Percentiles rank a stretch among this genome's conserved stretches.
Evolutionary conservation across 176 grass and related monocot genomes (phyloP).

Genomic region (bread wheat (Triticum aestivum)): IWGSC_CS_RefSeq_v2.1 NC_057808.1:254772705-254773204

Average conservation of each 20-base stretch:
- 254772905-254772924: constrained; percentile 90
- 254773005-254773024: constrained; percentile 93
- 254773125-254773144: background rate
- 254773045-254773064: constrained; percentile 97
- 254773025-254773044: constrained; percentile 98
- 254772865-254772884: constrained; percentile 54
- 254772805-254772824: constrained; percentile 6
- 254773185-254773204: background rate
- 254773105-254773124: background rate
- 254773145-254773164: background rate
- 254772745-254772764: constrained; percentile 89
- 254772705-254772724: constrained; percentile 95
- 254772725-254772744: constrained; percentile 80
- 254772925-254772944: constrained; percentile 13
- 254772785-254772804: background rate
- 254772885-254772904: constrained; percentile 80
- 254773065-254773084: constrained; percentile 96
- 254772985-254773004: constrained; percentile 32
- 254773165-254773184: background rate
- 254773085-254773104: constrained; percentile 70
- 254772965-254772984: background rate
- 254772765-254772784: constrained; percentile 59
- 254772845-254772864: constrained; percentile 59
- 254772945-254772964: background rate
- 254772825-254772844: background rate